phyloP scores from a whole-genome alignment of 2,329 filamentous ascomycete genomes.

The Scytalidium lignicola region DNA sequence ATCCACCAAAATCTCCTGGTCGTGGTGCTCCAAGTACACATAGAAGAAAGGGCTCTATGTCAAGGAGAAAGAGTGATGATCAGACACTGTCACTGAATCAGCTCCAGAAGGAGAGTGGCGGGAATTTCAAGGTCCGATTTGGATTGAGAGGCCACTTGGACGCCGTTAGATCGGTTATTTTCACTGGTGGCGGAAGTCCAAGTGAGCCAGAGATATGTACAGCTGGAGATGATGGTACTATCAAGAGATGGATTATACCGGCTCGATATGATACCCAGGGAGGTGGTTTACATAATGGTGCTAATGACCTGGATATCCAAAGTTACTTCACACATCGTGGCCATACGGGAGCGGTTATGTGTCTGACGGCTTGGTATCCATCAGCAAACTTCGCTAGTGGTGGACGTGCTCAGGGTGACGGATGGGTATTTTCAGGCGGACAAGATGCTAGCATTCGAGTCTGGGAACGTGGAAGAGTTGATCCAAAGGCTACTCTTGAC shows the following conservation, averaged over 20 bases:
- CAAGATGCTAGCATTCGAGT: slow-evolving; percentile 90
- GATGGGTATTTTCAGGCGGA: slow-evolving; percentile 97
- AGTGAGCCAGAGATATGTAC: slow-evolving; percentile 97
- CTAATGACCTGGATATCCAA: slow-evolving; percentile 77
- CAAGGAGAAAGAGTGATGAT: slow-evolving; percentile 66
- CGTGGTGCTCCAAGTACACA: slow-evolving; percentile 64
- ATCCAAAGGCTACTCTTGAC: slow-evolving; percentile 90
- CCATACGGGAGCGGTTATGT: slow-evolving; percentile 85
- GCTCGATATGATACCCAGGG: slow-evolving; percentile 63
- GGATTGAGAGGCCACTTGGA: slow-evolving; percentile 89
- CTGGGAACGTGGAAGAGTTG: slow-evolving; percentile 91
- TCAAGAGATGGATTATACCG: slow-evolving; percentile 96
- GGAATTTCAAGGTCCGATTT: slow-evolving; percentile 88
- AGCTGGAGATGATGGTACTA: slow-evolving; percentile 87
- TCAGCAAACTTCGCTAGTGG: slow-evolving; percentile 86
- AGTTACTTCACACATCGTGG: slow-evolving; percentile 95
- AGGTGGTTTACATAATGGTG: slow-evolving; percentile 32
- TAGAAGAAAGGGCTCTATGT: slow-evolving; percentile 75
- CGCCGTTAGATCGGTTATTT: slow-evolving; percentile 89
- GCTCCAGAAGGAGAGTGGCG: slow-evolving; percentile 61
- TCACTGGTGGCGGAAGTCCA: slow-evolving; percentile 91
- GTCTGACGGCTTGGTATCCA: slow-evolving; percentile 79
- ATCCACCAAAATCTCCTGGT: slow-evolving; percentile 74
- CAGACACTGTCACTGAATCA: slow-evolving; percentile 50
- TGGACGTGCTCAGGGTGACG: slow-evolving; percentile 81